phyloP scores from a whole-genome alignment of 441 rosid species.

The Arabidopsis lyrata region DNA sequence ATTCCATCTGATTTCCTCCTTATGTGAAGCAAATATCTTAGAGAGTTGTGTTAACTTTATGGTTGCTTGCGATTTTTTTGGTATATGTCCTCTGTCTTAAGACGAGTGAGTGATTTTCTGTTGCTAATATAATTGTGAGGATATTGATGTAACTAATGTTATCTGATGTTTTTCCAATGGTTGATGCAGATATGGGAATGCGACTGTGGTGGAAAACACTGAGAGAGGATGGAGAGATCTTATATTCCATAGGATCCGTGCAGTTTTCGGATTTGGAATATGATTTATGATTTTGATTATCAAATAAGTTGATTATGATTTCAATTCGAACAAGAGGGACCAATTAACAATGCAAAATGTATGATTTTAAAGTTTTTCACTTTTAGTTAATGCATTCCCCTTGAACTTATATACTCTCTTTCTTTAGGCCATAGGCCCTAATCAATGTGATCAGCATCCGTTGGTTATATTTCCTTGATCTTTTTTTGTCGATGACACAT shows the following conservation, averaged over 20 bases:
- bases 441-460: not conserved
- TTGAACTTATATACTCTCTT: constrained; percentile 14
- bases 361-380: constrained; percentile 17
- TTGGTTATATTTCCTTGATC: not conserved
- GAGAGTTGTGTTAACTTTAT: not conserved
- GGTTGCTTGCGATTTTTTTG: not conserved
- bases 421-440: not conserved
- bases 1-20: not conserved
- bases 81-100: not conserved
- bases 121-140: not conserved
- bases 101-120: constrained; percentile 9
- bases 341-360: constrained; percentile 32
- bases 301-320: constrained; percentile 26
- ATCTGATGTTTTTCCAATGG: constrained; percentile 9
- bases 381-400: constrained; percentile 30
- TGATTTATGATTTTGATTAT: constrained; percentile 48
- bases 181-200: constrained; percentile 84
- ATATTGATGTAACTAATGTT: not conserved
- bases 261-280: constrained; percentile 91
- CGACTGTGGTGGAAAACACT: constrained; percentile 92
- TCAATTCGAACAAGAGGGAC: constrained; percentile 21
- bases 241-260: constrained; percentile 84
- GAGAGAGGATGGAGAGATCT: constrained; percentile 98
- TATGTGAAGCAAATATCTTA: not conserved
- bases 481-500: too few species aligned